Evolutionary conservation across 139 green algal species (phyloP).

Genomic region (Auxenochlorella pyrenoidosa): DNA sequence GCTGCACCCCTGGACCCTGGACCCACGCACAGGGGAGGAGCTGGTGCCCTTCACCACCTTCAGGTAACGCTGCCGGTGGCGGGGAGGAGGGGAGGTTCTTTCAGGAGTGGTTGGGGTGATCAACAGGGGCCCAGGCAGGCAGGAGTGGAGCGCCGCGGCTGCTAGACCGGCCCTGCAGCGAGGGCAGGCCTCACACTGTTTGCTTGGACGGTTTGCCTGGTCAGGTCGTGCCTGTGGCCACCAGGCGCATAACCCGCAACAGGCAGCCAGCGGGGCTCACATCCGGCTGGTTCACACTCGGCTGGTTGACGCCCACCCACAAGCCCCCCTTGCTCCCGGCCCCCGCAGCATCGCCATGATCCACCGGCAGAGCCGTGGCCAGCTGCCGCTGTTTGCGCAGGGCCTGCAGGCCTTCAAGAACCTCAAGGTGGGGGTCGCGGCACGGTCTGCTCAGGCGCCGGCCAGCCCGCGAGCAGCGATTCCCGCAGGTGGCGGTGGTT

Average conservation of each 20-base stretch:
- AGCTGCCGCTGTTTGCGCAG: constrained; percentile 62
- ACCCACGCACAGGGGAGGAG: constrained; percentile 35
- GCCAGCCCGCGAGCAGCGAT: too few species aligned
- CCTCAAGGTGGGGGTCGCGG: constrained; percentile 16
- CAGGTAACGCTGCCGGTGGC: neutral
- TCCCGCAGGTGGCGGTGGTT: too few species aligned
- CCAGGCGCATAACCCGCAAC: too few species aligned
- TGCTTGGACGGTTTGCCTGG: too few species aligned
- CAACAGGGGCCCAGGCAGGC: too few species aligned
- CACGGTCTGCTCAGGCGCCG: neutral
- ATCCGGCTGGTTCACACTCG: neutral
- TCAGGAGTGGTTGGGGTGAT: too few species aligned
- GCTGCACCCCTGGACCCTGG: constrained; percentile 72
- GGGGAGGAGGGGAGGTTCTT: too few species aligned
- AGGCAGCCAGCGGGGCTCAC: neutral
- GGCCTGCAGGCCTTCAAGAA: constrained; percentile 51
- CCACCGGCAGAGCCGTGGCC: constrained; percentile 58
- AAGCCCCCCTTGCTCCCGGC: neutral
- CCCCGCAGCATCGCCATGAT: constrained; percentile 52
- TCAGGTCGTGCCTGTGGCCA: too few species aligned
- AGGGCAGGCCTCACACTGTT: too few species aligned
- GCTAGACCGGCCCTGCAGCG: too few species aligned
- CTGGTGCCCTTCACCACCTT: constrained; percentile 77
- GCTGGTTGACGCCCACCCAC: neutral
- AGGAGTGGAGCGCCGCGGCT: too few species aligned